Percentiles rank a stretch among this genome's conserved stretches.
Conservation (phyloP, 352 stramenopile species). For the Phytophthora parvispora region DNA sequence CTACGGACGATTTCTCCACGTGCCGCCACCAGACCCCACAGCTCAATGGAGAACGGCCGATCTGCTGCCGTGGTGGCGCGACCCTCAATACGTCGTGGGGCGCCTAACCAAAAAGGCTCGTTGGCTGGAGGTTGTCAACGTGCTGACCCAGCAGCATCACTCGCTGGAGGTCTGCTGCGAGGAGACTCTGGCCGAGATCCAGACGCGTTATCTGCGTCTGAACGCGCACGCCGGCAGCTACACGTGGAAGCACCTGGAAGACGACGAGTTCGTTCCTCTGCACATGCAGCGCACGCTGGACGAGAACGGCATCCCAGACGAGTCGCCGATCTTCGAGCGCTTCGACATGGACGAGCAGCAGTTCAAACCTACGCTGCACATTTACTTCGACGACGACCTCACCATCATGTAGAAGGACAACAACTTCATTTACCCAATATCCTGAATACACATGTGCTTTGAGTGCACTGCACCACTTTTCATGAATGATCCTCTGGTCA, state of each 20-base stretch:
- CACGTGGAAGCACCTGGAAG: conserved; percentile 92
- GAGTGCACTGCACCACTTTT: background rate
- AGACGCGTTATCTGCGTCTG: conserved; percentile 83
- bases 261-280: conserved; percentile 91
- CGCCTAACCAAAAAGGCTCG: conserved; percentile 76
- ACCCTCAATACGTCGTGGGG: conserved; percentile 79
- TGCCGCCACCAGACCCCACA: conserved; percentile 84
- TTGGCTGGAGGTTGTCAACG: conserved; percentile 92
- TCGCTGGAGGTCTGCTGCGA: conserved; percentile 88
- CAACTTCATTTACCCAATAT: background rate
- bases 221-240: conserved; percentile 94
- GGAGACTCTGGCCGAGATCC: conserved; percentile 92
- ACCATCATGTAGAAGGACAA: conserved; percentile 60
- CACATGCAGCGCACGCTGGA: conserved; percentile 91
- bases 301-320: conserved; percentile 91
- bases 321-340: conserved; percentile 81
- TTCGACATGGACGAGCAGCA: conserved; percentile 91
- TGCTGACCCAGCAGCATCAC: conserved; percentile 90
- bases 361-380: conserved; percentile 90
- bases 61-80: conserved; percentile 90
- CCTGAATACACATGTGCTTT: background rate
- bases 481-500: no score
- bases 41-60: conserved; percentile 80
- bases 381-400: conserved; percentile 96
- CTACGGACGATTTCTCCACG: conserved; percentile 89